A percentile compares a stretch with the other conserved stretches of the same genome.
Evolutionary conservation across 208 protist genomes (phyloP).

Genomic region (Endotrypanum monterogeii): DNA sequence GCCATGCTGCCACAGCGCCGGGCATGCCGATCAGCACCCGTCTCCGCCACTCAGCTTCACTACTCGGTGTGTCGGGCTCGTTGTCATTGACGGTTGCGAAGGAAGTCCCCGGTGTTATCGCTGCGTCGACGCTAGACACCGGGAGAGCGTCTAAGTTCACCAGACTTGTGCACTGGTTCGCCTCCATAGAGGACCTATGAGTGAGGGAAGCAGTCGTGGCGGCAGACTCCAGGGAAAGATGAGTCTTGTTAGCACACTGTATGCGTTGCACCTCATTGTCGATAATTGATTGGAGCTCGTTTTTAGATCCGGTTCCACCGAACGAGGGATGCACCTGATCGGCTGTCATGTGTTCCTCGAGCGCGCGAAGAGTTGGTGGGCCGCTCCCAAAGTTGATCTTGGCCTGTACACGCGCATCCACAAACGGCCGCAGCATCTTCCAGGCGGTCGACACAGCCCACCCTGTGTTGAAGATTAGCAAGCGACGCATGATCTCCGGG

Average conservation of each 20-base stretch:
- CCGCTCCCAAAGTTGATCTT: slow-evolving; percentile 79
- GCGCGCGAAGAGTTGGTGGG: slow-evolving; percentile 36
- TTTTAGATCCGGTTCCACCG: slow-evolving; percentile 40
- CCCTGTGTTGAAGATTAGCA: slow-evolving; percentile 82
- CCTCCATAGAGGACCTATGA: background rate
- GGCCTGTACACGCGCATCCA: slow-evolving; percentile 72
- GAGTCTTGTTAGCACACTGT: background rate
- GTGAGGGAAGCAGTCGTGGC: background rate
- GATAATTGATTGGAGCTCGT: slow-evolving; percentile 41
- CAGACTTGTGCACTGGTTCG: slow-evolving; percentile 11
- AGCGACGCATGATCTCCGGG: slow-evolving; percentile 76
- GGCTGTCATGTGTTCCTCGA: slow-evolving; percentile 46
- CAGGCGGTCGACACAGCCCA: slow-evolving; percentile 76
- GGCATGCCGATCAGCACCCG: slow-evolving; percentile 21
- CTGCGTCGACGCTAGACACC: slow-evolving; percentile 25
- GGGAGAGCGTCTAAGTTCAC: slow-evolving; percentile 13
- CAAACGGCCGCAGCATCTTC: slow-evolving; percentile 74
- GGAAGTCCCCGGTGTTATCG: slow-evolving; percentile 3
- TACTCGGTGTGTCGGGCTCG: background rate
- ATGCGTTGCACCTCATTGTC: slow-evolving; percentile 38
- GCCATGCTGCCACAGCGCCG: slow-evolving; percentile 20
- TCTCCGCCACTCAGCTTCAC: background rate
- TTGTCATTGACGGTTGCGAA: slow-evolving; percentile 3
- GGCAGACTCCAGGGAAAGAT: background rate
- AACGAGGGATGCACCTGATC: slow-evolving; percentile 59